Conservation (phyloP, 495 filamentous ascomycete genomes). For the Tuber melanosporum region DNA sequence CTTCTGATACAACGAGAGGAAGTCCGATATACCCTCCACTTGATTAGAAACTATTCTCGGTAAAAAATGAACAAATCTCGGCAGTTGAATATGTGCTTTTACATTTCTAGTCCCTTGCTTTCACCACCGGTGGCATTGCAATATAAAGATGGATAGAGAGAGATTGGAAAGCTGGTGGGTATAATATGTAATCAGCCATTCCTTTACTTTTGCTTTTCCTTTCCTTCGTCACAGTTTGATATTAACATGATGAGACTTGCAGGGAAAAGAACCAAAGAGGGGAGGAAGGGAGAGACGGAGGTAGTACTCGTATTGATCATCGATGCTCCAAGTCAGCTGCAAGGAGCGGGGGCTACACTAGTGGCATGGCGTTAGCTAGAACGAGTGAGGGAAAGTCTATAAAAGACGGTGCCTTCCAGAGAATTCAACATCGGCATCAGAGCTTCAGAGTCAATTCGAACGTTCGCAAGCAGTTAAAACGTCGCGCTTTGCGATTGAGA, state of each 20-base stretch:
- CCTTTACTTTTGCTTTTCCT: not conserved
- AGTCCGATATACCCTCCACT: no score
- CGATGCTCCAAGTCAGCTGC: not conserved
- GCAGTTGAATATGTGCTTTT: not conserved
- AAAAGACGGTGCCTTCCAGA: not conserved
- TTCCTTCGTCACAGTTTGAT: not conserved
- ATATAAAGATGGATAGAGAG: not conserved
- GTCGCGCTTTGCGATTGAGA: not conserved
- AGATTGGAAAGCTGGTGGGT: not conserved
- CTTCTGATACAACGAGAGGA: not conserved
- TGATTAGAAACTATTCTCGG: not conserved
- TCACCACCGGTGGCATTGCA: not conserved
- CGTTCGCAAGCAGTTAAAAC: not conserved
- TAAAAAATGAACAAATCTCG: not conserved
- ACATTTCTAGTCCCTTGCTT: not conserved
- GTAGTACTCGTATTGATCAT: not conserved
- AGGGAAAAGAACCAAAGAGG: not conserved
- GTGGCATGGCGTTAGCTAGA: not conserved
- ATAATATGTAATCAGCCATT: not conserved
- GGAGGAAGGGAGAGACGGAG: not conserved
- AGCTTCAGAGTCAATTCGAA: not conserved
- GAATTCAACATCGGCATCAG: not conserved
- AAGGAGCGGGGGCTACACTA: not conserved
- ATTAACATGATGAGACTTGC: not conserved
- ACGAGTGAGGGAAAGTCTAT: not conserved